Evolutionary conservation across 2,329 filamentous ascomycete species (phyloP), one percentile per base, ranked within the genome.

Genomic region (Phaeomoniella chlamydospora): DNA sequence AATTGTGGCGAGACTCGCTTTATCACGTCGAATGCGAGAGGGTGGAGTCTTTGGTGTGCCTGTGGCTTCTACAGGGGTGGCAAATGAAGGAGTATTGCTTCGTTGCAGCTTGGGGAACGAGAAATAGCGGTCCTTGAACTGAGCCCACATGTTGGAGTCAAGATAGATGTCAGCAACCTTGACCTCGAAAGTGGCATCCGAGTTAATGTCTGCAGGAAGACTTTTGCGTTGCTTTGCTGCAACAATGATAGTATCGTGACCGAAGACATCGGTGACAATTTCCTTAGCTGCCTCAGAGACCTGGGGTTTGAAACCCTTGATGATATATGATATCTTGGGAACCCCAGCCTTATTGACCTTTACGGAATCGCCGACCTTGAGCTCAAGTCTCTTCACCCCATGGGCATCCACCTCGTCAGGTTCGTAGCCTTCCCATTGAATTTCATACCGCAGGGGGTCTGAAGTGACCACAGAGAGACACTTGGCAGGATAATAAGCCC

Each of bases 401-500:
- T 55, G 51, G 26, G 48, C 49, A 26, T 56, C 48, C 3, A 67
- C 51, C 15, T 58, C 59, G 33, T 61, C 50, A 3, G 57, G 53
- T 14, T 43, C 44, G 37, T 56, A 59, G 35, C 64, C 62, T 42
- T 62, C 60, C 41, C 66, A 67, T 33, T 58, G 54, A 15, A 67
- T 55, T 11, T 56, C 50, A 44, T 67, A 65, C 18, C 61, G 62
- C 26, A 46, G 45, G 0, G 52, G 46, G 9, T 55, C 50, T 2
- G 52, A 47, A 31, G 57, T 50, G 14, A 63, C 55, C 12, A 53
- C 55, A 2, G 65, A 67, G 19, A 74, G 50, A 44, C 66, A 77
- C n/a, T 64, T 71, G 5, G 69, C 74, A 33, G 74, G 71, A 47
- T 73, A 75, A 48, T 68, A 77, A n/a, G 56, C 61, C 36, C 64